Evolutionary conservation across 176 grass and related monocot genomes (phyloP).

Genomic region (Panicum miliaceum): DNA sequence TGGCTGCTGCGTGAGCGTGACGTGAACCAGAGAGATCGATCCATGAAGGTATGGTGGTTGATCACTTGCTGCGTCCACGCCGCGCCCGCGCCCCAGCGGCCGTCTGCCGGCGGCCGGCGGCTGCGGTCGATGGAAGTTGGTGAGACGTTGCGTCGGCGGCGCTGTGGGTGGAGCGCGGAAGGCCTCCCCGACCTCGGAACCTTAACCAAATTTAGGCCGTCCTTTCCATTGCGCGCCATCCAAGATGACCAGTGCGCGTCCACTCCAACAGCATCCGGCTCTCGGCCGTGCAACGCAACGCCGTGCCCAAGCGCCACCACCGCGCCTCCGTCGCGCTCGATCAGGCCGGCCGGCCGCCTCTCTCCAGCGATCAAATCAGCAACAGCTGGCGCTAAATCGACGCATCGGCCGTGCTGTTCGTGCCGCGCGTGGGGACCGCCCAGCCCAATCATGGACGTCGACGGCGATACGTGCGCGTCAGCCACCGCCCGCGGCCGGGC

Average conservation of each 20-base stretch:
- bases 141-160: neutral
- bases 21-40: too few species aligned
- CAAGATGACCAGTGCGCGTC: neutral
- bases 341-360: neutral
- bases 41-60: too few species aligned
- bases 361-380: slow-evolving; percentile 23
- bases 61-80: too few species aligned
- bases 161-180: neutral
- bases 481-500: neutral
- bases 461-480: slow-evolving; percentile 1
- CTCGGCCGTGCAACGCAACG: neutral
- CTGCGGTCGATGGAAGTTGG: neutral
- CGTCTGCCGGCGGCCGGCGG: too few species aligned
- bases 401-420: neutral
- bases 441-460: neutral
- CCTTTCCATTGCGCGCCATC: neutral
- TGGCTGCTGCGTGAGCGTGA: too few species aligned
- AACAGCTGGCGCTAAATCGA: slow-evolving; percentile 20
- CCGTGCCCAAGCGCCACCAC: neutral
- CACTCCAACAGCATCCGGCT: neutral
- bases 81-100: too few species aligned
- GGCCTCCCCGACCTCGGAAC: neutral
- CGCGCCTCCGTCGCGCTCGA: neutral
- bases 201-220: neutral
- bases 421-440: neutral